phyloP scores from a whole-genome alignment of 805 yeast species.

The Vanderwaltozyma yarrowii region DNA sequence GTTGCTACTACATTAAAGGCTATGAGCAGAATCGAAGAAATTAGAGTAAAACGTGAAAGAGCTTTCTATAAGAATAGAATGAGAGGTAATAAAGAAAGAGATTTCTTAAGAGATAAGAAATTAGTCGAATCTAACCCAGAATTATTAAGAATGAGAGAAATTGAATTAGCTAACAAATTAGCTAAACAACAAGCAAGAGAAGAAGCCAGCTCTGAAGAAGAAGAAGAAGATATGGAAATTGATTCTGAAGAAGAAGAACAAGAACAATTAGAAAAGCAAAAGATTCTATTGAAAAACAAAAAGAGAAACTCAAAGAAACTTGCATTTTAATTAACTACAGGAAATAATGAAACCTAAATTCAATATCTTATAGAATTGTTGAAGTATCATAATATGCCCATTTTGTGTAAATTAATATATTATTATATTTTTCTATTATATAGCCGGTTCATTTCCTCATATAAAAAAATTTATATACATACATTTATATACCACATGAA shows the following conservation, averaged over 20 bases:
- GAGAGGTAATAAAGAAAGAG: slow-evolving; percentile 91
- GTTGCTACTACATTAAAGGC: slow-evolving; percentile 91
- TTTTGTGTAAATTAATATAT: no score
- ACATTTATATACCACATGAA: no score
- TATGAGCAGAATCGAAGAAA: slow-evolving; percentile 92
- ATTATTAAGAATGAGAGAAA: slow-evolving; percentile 84
- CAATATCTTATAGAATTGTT: no score
- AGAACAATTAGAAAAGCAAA: slow-evolving; percentile 39
- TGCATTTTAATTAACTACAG: slow-evolving; percentile 55
- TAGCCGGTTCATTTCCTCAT: no score
- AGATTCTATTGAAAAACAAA: slow-evolving; percentile 49
- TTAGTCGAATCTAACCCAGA: slow-evolving; percentile 85
- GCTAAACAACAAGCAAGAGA: slow-evolving; percentile 60
- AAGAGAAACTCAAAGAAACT: slow-evolving; percentile 36
- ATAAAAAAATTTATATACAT: no score
- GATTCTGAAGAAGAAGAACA: slow-evolving; percentile 43
- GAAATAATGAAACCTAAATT: no score
- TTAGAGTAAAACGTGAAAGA: slow-evolving; percentile 90
- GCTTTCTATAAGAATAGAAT: slow-evolving; percentile 99
- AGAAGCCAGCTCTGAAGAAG: slow-evolving; percentile 31
- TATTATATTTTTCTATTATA: no score
- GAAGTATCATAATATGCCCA: no score
- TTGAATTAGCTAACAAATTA: slow-evolving; percentile 68
- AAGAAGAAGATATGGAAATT: slow-evolving; percentile 38
- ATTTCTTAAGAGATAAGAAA: slow-evolving; percentile 76